Evolutionary conservation across 2,329 filamentous ascomycete species (phyloP), one percentile per base, ranked within the genome.

Genomic region (Fusarium tupiense): DNA sequence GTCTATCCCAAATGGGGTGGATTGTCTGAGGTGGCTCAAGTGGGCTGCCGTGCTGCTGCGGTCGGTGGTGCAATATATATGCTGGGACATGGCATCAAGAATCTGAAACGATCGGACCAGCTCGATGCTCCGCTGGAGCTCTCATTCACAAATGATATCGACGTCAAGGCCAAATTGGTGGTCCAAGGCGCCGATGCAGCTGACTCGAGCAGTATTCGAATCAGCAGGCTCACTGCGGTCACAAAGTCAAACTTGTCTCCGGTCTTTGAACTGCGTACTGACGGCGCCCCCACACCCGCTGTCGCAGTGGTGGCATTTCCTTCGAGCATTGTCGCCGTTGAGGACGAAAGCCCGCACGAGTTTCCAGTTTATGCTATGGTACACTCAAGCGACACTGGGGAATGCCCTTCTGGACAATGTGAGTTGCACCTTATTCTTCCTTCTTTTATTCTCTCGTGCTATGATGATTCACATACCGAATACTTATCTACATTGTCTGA

Each of bases 401-500:
- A 98, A 86, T 98, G 96, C 82, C 95, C 96, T 33, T 75, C 83
- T 72, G 91, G 92, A 84, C 95, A 98, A 91, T 91, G 96, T 99
- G 90, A 94, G 96, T 93, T 65, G 31, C 35, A 41, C 47, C 67
- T 69, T 73, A 44, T 46, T 73, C 60, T 72, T 66, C 57, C 67
- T 69, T 61, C 71, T 66, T 58, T 69, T 69, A 16, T 46, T 44
- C 69, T 79, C 81, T 41, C 14, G 84, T 88, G 84, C 88, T 87
- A 93, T 95, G 96, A 98, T 98, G 95, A 98, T 88, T 84, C 89
- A 68, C 85, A 83, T 85, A 87, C 88, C 84, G 89, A 97, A 96
- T 94, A 95, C 95, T 98, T 98, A 98, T 98, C 96, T 98, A 98
- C 96, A 98, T 98, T 98, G 95, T 93, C 96, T 95, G 96, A 97